Base-by-base conservation (phyloP, 495 filamentous ascomycete genomes). In the Podospora didyma region DNA sequence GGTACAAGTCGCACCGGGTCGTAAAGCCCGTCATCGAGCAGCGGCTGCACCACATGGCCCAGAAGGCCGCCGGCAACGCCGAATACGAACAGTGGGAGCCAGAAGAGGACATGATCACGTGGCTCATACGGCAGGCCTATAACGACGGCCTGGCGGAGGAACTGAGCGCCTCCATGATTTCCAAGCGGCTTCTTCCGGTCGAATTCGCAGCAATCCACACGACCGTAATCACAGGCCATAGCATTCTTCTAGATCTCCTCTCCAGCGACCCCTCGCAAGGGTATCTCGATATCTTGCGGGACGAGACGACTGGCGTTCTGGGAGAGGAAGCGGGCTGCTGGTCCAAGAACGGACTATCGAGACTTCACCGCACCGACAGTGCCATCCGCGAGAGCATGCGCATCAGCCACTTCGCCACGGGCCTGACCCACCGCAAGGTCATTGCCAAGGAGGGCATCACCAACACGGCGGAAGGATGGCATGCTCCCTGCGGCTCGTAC, bases 171-270 rank as follows among this genome's bases (percentile, higher is more conserved):
- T 45, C 51, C 21, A 55, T 59, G 48, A 57, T 72, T 17, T 67
- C 64, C 17, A 67, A 70, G 56, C 68, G 74, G 14, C 58, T 79
- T 2, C 62, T 73, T 9, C 65, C 69, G 0, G 52, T 77, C 10
- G 72, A 79, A 58, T 78, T 79, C 46, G 77, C 70, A 2, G 68
- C 73, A 2, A 76, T 79, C 34, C 75, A 80, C 62, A 78, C 77
- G 10, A 78, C 77, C 14, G 70, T 68, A 42, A 59, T 79, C n/a
- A 69, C 71, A 1, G 65, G 70, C 12, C 73, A 73, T 34, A 71
- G 69, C 50, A 63, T 76, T 19, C 21, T 79, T 4, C 66, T 79
- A 19, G 77, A 80, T 37, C 61, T 80, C 2, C 46, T 79, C 24
- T 61, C 66, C 4, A 68, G 74, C 0, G 73, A 72, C 28, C 68